Base-by-base conservation (phyloP, 2,329 filamentous ascomycete species). In the Pseudocercospora fijiensis region DNA sequence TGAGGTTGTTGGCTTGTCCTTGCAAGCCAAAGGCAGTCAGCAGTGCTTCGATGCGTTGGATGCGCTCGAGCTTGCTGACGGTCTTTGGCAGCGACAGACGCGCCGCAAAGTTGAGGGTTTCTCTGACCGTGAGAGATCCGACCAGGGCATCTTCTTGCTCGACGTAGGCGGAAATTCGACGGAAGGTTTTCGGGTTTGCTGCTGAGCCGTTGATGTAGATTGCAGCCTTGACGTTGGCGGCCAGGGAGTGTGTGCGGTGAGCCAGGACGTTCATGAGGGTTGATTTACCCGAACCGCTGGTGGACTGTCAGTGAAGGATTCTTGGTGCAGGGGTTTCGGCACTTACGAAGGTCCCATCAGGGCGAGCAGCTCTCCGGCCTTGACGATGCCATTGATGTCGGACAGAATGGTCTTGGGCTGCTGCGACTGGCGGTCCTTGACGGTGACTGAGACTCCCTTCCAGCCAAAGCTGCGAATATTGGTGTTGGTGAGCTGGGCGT, bases 91-190 rank as follows among this genome's bases (percentile, higher is more conserved):
- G 70, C 65, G 87, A 78, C 3, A 96, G 83, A 27, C 88, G 84
- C 0, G 91, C 90, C 0, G 90, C 89, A 75, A 96, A 96, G 66
- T 87, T 79, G 65, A 96, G 78, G 0, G 91, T 96, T 79, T 96
- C 92, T 27, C 84, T 82, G 8, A 94, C 90, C 0, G 91, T 96
- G 67, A 96, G 80, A 0, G 89, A 89, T 4, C 91, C 92, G 57
- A 94, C 89, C 11, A 96, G 82, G 0, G 90, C 88, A 79, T 96
- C 92, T 68, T 96, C 91, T 76, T 96, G 92, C 79, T 96, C 92
- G 22, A 96, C 92, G 73, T 92, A 96, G 53, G 86, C 86, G 60
- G 85, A 89, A 57, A 94, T 81, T 55, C 85, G 81, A 18, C 86
- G 85, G 69, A 94, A 89, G 0, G 80, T 79, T 7, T 80, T 75